A percentile compares a stretch with the other conserved stretches of the same genome.
Evolutionary conservation across 1,284 basidiomycete species (phyloP).

Genomic region (Leccinum holopus): DNA sequence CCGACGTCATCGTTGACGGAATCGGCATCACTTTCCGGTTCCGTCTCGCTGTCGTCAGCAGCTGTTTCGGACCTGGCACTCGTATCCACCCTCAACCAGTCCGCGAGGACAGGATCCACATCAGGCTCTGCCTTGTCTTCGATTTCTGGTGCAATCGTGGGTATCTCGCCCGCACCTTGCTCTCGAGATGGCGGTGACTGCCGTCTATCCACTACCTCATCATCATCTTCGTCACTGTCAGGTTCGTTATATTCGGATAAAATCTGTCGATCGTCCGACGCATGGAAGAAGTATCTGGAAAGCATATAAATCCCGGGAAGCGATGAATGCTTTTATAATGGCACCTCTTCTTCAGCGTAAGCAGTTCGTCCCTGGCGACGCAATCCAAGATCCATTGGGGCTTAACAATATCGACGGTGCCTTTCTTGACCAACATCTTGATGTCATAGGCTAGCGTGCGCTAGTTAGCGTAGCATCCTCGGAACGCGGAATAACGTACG

Average conservation of each 20-base stretch:
- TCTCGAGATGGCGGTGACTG: slow-evolving; percentile 11
- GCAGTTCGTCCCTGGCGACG: slow-evolving; percentile 52
- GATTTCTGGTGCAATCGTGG: slow-evolving; percentile 25
- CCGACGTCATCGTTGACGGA: slow-evolving; percentile 63
- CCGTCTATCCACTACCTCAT: slow-evolving; percentile 23
- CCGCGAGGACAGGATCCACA: slow-evolving; percentile 49
- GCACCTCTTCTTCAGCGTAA: slow-evolving; percentile 71
- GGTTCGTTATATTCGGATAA: slow-evolving; percentile 44
- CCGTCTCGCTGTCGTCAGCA: slow-evolving; percentile 38
- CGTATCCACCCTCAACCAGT: slow-evolving; percentile 61
- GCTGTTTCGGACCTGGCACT: slow-evolving; percentile 1
- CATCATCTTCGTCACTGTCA: slow-evolving; percentile 33
- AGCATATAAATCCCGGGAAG: not conserved
- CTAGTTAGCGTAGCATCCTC: slow-evolving; percentile 2
- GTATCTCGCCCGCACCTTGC: slow-evolving; percentile 16
- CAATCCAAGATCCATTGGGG: slow-evolving; percentile 83
- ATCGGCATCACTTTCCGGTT: slow-evolving; percentile 64
- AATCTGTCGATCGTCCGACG: slow-evolving; percentile 46
- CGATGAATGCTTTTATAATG: slow-evolving; percentile 3
- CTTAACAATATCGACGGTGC: slow-evolving; percentile 65
- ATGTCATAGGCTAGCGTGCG: slow-evolving; percentile 62
- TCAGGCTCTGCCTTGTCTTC: slow-evolving; percentile 33
- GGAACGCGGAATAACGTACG: slow-evolving; percentile 43
- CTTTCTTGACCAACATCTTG: slow-evolving; percentile 63
- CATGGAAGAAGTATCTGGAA: slow-evolving; percentile 72